Conservation (phyloP, 495 filamentous ascomycete genomes). For the Extremus antarcticus region DNA sequence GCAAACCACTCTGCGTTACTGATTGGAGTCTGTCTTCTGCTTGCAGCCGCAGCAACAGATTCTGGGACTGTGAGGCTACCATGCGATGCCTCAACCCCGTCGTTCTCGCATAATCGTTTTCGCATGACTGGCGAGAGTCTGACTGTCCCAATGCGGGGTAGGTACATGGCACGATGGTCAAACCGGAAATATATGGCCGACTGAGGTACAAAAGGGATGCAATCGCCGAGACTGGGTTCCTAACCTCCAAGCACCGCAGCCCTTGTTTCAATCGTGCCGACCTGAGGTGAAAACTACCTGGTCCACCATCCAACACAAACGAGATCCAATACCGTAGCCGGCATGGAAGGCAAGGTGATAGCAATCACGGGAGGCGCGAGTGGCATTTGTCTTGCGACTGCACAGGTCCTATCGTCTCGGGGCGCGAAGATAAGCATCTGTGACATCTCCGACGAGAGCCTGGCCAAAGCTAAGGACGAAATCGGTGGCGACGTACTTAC, state of each 20-base stretch:
- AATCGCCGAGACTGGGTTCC: no score
- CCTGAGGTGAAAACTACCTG: background rate
- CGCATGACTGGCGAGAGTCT: no score
- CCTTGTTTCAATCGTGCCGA: no score
- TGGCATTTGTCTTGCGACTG: conserved; percentile 30
- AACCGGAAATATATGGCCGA: background rate
- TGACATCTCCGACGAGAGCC: conserved; percentile 20
- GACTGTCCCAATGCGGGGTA: background rate
- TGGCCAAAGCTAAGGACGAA: conserved; percentile 7
- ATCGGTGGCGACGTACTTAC: conserved; percentile 3
- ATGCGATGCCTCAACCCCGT: no score
- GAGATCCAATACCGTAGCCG: background rate
- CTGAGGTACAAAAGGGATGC: no score
- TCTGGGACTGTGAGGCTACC: no score
- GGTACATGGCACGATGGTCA: background rate
- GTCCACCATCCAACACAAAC: background rate
- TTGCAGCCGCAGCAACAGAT: no score
- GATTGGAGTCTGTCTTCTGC: no score
- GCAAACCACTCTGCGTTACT: no score
- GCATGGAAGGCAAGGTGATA: background rate
- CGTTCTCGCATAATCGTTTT: no score
- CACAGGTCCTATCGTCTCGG: conserved; percentile 21
- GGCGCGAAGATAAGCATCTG: conserved; percentile 26
- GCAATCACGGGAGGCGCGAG: conserved; percentile 21
- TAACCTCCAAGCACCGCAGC: no score